Evolutionary conservation across 164 flowering plant species (phyloP).

Genomic region (Brasenia schreberi): DNA sequence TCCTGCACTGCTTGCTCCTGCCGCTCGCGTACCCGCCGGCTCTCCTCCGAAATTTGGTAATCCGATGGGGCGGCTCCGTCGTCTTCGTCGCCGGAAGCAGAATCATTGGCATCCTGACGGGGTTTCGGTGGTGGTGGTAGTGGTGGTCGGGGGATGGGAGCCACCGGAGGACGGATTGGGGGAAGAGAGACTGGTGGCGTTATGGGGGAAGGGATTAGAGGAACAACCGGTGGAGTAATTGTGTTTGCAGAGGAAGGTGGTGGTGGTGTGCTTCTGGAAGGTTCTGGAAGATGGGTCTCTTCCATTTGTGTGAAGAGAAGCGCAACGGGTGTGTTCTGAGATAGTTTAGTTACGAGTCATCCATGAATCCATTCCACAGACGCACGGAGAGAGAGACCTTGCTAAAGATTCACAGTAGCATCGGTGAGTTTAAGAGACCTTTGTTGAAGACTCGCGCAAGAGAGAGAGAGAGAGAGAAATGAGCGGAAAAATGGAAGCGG

Average conservation of each 20-base stretch:
- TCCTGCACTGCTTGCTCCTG: constrained; percentile 83
- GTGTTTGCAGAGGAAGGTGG: constrained; percentile 18
- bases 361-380: too few relatives aligned
- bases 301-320: background rate
- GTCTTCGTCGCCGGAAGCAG: constrained; percentile 52
- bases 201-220: constrained; percentile 2
- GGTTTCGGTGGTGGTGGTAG: constrained; percentile 20
- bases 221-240: constrained; percentile 33
- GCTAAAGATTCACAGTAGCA: too few relatives aligned
- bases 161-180: constrained; percentile 35
- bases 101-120: constrained; percentile 35
- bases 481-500: too few relatives aligned
- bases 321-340: background rate
- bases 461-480: too few relatives aligned
- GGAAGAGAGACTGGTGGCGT: constrained; percentile 3
- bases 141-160: constrained; percentile 33
- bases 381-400: too few relatives aligned
- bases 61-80: constrained; percentile 26
- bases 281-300: background rate
- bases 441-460: too few relatives aligned
- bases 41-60: constrained; percentile 80
- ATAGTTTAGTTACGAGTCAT: too few relatives aligned
- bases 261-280: background rate
- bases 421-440: too few relatives aligned
- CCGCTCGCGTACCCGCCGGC: constrained; percentile 54